Conservation (phyloP, 2,329 filamentous ascomycete genomes). For the Blastomyces gilchristii region DNA sequence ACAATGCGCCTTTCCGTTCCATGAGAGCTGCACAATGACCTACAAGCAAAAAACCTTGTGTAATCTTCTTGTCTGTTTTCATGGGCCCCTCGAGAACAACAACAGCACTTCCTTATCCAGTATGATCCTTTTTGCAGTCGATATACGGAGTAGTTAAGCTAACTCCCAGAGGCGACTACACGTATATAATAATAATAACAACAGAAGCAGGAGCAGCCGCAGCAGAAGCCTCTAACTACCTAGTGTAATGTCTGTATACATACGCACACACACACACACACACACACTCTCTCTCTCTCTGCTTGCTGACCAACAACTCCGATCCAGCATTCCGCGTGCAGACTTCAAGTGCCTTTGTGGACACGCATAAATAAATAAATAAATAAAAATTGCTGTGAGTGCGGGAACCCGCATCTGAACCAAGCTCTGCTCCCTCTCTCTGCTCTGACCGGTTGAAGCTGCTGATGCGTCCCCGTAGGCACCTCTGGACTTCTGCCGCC, state of each 20-base stretch:
- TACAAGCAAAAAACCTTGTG: background rate
- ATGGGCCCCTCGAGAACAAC: background rate
- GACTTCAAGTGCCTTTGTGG: background rate
- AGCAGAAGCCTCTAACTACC: background rate
- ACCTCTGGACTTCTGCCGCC: background rate
- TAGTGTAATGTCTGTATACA: too few species aligned
- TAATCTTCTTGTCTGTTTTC: background rate
- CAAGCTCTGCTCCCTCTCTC: background rate
- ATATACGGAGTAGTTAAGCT: background rate
- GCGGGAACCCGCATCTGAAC: conserved; percentile 1
- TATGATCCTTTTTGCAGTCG: background rate
- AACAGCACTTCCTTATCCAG: background rate
- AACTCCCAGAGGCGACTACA: background rate
- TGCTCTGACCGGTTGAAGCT: background rate
- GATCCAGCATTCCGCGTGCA: background rate
- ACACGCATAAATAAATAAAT: background rate
- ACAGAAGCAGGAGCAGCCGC: background rate
- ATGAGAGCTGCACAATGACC: conserved; percentile 1
- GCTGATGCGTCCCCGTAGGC: background rate
- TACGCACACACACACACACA: too few species aligned
- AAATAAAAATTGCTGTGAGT: background rate
- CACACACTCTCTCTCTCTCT: too few species aligned
- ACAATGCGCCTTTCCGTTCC: background rate
- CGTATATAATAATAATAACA: background rate
- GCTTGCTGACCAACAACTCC: background rate